Evolutionary conservation across 2,329 filamentous ascomycete species (phyloP).

Genomic region (Apiospora marii): DNA sequence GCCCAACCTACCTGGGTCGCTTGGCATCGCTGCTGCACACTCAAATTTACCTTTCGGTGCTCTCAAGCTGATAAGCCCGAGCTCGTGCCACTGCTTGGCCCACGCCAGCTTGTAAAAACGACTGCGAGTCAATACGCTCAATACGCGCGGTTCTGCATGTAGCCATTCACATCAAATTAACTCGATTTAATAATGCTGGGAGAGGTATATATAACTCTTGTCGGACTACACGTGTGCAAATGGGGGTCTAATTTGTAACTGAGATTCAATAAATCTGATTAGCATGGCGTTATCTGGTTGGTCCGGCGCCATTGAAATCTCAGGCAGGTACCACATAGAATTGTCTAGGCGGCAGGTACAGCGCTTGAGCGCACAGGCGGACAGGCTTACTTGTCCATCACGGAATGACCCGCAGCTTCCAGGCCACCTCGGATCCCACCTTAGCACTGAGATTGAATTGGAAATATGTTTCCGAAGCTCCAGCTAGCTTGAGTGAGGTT

Average conservation of each 20-base stretch:
- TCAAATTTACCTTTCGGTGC: not conserved
- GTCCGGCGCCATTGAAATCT: not conserved
- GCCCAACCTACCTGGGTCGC: not conserved
- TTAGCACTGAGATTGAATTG: not conserved
- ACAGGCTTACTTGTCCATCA: not conserved
- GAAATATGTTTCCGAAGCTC: not conserved
- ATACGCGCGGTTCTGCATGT: not conserved
- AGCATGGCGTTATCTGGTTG: not conserved
- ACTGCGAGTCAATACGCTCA: not conserved
- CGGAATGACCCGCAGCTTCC: constrained; percentile 12
- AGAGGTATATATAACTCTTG: not conserved
- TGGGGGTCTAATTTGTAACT: constrained; percentile 1
- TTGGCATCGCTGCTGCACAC: constrained; percentile 3
- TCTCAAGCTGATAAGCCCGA: not conserved
- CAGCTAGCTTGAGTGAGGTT: not conserved
- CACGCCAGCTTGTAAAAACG: not conserved
- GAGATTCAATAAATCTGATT: no score
- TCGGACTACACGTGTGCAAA: not conserved
- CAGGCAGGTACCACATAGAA: not conserved
- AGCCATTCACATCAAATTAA: not conserved
- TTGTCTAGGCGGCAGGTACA: not conserved
- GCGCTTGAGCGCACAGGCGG: not conserved
- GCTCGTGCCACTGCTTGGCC: constrained; percentile 11
- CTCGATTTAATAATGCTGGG: not conserved
- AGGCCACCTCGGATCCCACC: not conserved